Conservation (phyloP, 768 basidiomycete species). For the Phaffia tasmanica region DNA sequence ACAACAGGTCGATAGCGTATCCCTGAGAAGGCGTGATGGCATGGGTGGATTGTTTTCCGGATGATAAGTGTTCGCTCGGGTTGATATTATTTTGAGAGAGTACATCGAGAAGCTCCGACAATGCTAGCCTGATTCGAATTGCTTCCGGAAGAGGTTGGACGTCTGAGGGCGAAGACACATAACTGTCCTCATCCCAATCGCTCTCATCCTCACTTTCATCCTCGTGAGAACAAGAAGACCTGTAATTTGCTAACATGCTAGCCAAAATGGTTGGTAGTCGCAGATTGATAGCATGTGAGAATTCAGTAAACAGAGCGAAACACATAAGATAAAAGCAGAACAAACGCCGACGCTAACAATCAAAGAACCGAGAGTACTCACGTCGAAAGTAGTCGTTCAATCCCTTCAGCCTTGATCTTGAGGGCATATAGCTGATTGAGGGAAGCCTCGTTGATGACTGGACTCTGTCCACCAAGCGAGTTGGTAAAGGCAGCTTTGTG, state of each 20-base stretch:
- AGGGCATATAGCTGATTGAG: no score
- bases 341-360: not conserved
- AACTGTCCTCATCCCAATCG: not conserved
- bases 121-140: constrained; percentile 1
- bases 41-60: constrained; percentile 12
- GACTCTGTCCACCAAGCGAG: no score
- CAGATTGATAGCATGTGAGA: no score
- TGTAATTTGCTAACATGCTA: not conserved
- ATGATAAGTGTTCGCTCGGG: not conserved
- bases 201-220: no score
- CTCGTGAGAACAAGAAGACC: not conserved
- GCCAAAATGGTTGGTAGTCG: no score
- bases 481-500: no score
- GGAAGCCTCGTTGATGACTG: no score
- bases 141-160: constrained; percentile 1
- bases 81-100: not conserved
- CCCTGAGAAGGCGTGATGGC: not conserved
- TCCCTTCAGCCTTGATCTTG: no score
- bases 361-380: not conserved
- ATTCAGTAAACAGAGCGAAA: not conserved
- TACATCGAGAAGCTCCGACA: constrained; percentile 10
- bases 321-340: not conserved
- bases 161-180: no score
- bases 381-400: not conserved
- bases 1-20: not conserved